phyloP scores from a whole-genome alignment of 2,329 filamentous ascomycete genomes.

The Monilinia aucupariae region DNA sequence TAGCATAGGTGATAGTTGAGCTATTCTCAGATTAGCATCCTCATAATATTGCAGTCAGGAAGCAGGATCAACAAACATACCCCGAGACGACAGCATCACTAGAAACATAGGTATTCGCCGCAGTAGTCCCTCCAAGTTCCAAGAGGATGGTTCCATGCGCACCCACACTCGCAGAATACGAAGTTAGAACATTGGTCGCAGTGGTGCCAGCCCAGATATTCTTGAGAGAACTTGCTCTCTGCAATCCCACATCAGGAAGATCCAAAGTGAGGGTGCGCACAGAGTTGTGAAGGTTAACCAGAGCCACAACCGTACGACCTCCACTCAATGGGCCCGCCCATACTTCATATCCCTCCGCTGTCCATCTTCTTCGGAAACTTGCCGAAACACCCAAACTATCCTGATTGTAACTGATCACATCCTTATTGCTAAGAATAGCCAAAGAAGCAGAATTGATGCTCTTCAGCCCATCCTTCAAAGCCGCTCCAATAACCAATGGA shows the following conservation, averaged over 20 bases:
- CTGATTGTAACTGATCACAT: constrained; percentile 31
- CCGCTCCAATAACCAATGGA: constrained; percentile 29
- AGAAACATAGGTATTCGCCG: constrained; percentile 19
- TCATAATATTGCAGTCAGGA: background rate
- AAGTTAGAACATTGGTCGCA: constrained; percentile 21
- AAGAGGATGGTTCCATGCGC: constrained; percentile 29
- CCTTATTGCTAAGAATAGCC: constrained; percentile 24
- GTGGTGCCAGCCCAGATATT: constrained; percentile 26
- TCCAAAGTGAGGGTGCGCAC: constrained; percentile 25
- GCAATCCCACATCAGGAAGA: constrained; percentile 28
- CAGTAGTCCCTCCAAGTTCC: constrained; percentile 22
- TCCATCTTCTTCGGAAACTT: constrained; percentile 27
- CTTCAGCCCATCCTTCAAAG: constrained; percentile 25
- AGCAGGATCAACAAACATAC: constrained; percentile 14
- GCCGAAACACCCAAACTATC: constrained; percentile 28
- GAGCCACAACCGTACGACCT: constrained; percentile 24
- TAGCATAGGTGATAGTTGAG: constrained; percentile 21
- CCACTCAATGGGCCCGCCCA: constrained; percentile 29
- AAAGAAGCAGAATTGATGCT: constrained; percentile 21
- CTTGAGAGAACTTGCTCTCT: constrained; percentile 24
- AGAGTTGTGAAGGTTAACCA: constrained; percentile 25
- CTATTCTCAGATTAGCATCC: constrained; percentile 13
- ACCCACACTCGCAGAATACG: constrained; percentile 23
- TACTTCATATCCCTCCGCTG: constrained; percentile 29
- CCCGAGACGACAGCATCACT: constrained; percentile 20